Conservation (phyloP, 495 filamentous ascomycete genomes). For the Filosporella fistucella region DNA sequence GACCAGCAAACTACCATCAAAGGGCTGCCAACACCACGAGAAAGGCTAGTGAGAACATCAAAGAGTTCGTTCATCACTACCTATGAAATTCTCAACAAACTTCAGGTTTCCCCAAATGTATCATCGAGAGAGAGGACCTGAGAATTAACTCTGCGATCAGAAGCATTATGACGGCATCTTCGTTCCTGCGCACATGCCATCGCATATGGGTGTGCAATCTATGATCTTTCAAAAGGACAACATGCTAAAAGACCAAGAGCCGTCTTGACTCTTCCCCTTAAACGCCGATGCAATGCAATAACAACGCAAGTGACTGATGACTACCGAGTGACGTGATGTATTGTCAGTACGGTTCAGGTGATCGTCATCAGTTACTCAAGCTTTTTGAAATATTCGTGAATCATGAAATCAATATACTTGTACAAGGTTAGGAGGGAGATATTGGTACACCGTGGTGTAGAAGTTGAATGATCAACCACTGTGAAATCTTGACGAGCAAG, state of each 20-base stretch:
- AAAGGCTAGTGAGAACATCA: too few relatives aligned
- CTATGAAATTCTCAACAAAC: too few relatives aligned
- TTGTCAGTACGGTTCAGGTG: slow-evolving; percentile 20
- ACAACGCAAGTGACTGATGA: slow-evolving; percentile 17
- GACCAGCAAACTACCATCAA: too few relatives aligned
- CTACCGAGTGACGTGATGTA: slow-evolving; percentile 17
- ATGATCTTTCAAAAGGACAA: slow-evolving; percentile 22
- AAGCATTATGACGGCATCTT: slow-evolving; percentile 42
- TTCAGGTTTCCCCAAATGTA: too few relatives aligned
- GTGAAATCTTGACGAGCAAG: slow-evolving; percentile 37
- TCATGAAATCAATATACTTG: slow-evolving; percentile 50
- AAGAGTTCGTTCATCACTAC: too few relatives aligned
- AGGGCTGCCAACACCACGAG: too few relatives aligned
- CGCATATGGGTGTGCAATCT: slow-evolving; percentile 28
- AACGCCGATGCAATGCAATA: slow-evolving; percentile 56
- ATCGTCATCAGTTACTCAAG: slow-evolving; percentile 16
- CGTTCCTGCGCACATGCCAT: slow-evolving; percentile 61
- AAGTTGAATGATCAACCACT: slow-evolving; percentile 21
- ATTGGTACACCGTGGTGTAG: slow-evolving; percentile 29
- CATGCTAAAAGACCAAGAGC: slow-evolving; percentile 27
- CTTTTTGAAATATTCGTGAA: slow-evolving; percentile 38
- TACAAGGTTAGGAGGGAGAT: slow-evolving; percentile 46
- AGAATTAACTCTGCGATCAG: slow-evolving; percentile 12
- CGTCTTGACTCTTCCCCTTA: slow-evolving; percentile 26
- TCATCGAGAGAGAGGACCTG: too few relatives aligned